Base-by-base conservation (phyloP, 495 filamentous ascomycete genomes). In the Penicillium silybi region DNA sequence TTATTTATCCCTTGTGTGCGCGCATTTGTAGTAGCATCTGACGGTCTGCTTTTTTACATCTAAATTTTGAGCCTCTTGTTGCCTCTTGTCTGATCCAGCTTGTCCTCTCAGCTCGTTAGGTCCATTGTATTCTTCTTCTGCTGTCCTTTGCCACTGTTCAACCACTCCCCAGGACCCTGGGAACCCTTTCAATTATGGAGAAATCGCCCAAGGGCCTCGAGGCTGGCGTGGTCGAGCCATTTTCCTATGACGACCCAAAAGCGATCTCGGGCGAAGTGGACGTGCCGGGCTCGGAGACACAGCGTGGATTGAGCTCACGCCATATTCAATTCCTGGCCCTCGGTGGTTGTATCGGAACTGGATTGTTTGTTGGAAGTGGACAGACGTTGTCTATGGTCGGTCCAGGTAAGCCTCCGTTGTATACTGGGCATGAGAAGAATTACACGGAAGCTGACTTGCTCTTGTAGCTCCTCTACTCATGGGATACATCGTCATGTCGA, bases 341-440 rank as follows among this genome's bases (percentile, higher is more conserved):
- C 5, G 86, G 87, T 58, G 86, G 86, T 44, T 86, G 85, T 17
- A 85, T 90, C 58, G 87, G 86, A 13, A 90, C 86, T 4, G 87
- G 85, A 41, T 72, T 90, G 35, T 90, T 91, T 72, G 70, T 90
- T 20, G 85, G 87, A 48, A 85, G 82, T 46, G 85, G 86, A 25
- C 69, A 68, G 39, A 80, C 83, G 10, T 77, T 90, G 47, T 74
- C 79, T 15, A 77, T 70, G 23, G 74, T 82, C 53, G 85, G 85
- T 22, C 86, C 86, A 41, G 75, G 82, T 20, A 80, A 78, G 32
- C 72, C 1, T n/a, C n/a, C 7, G 9, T 4, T 26, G 13, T 20
- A 2, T 13, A 11, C n/a, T n/a, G n/a, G n/a, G n/a, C 10, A 32
- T 38, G 25, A 13, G 26, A 37, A 1, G 37, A 18, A 13, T 17